A percentile compares a stretch with the other conserved stretches of the same genome.
phyloP scores from a whole-genome alignment of 441 rosid genomes.

The Pelargonium fulgidum region DNA sequence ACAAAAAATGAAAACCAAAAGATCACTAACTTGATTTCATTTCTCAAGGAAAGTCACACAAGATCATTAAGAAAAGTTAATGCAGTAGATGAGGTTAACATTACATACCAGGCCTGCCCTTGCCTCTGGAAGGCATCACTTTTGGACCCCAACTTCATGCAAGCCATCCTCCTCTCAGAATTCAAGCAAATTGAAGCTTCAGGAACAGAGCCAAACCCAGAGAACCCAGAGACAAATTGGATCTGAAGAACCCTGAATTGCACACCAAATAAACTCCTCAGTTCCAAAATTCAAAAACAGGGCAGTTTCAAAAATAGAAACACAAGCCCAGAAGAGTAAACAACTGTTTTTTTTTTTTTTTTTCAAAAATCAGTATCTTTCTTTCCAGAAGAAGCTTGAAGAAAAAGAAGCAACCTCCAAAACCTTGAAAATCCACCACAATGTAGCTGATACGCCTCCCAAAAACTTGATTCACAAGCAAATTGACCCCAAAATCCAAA shows the following conservation, averaged over 20 bases:
- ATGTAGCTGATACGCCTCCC: not conserved
- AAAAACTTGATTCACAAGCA: not conserved
- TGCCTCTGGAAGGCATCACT: slow-evolving; percentile 27
- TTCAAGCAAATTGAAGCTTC: not conserved
- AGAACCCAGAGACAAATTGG: not conserved
- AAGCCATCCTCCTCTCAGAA: slow-evolving; percentile 22
- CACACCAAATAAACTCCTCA: slow-evolving; percentile 4
- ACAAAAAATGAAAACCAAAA: not conserved
- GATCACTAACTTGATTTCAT: not conserved
- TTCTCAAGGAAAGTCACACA: not conserved
- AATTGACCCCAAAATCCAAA: not conserved
- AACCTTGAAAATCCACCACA: not conserved
- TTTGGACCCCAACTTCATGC: slow-evolving; percentile 29
- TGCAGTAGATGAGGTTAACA: not conserved
- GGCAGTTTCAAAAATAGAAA: too few species aligned
- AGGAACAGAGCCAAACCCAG: not conserved
- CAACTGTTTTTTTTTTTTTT: too few species aligned
- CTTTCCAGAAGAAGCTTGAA: too few species aligned
- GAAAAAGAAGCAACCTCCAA: not conserved
- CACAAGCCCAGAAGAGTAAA: too few species aligned
- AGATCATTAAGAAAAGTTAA: not conserved
- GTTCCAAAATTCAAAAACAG: not conserved
- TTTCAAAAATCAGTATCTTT: too few species aligned
- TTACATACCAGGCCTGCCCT: slow-evolving; percentile 28
- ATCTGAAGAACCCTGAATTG: not conserved